These are phyloP conservation scores for Phytophthora tentaculata DNA, from an alignment of 352 stramenopile genomes.

Conservation along the genomic window DNA sequence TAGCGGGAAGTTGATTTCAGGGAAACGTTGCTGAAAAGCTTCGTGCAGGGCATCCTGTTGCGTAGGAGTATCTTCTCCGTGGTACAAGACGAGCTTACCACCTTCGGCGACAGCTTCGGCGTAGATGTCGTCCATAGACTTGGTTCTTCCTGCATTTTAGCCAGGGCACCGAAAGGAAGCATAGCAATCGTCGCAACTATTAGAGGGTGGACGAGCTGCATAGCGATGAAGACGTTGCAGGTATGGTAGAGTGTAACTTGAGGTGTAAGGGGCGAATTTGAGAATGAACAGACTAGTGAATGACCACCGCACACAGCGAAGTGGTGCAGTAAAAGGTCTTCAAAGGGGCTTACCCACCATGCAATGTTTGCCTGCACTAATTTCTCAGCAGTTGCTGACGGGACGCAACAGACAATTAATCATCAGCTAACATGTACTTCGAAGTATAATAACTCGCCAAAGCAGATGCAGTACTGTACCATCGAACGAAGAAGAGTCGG, in stretches of 20 bases:
- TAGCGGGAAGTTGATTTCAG: constrained; percentile 64
- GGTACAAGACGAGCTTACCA: constrained; percentile 52
- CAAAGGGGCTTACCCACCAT: neutral
- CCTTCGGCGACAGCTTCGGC: constrained; percentile 50
- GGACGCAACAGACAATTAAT: constrained; percentile 1
- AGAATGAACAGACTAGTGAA: constrained; percentile 13
- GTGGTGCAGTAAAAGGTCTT: constrained; percentile 3
- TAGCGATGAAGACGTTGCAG: constrained; percentile 4
- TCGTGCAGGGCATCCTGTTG: constrained; percentile 35
- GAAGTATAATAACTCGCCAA: too few species aligned
- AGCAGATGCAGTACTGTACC: too few species aligned
- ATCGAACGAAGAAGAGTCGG: too few species aligned
- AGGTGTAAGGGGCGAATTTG: constrained; percentile 16
- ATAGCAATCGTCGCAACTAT: constrained; percentile 13
- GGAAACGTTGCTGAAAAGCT: constrained; percentile 39
- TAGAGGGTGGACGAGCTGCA: constrained; percentile 19
- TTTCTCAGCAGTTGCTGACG: constrained; percentile 11
- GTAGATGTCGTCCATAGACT: constrained; percentile 51
- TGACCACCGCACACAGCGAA: neutral
- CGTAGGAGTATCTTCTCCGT: constrained; percentile 42
- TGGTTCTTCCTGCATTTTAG: constrained; percentile 41
- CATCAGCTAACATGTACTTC: neutral
- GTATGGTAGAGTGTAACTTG: constrained; percentile 5
- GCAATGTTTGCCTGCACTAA: constrained; percentile 15
- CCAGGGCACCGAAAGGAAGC: neutral